Percentiles rank a stretch among this genome's conserved stretches.
phyloP scores from a whole-genome alignment of 2,329 filamentous ascomycete genomes.

The Akanthomyces muscarius region DNA sequence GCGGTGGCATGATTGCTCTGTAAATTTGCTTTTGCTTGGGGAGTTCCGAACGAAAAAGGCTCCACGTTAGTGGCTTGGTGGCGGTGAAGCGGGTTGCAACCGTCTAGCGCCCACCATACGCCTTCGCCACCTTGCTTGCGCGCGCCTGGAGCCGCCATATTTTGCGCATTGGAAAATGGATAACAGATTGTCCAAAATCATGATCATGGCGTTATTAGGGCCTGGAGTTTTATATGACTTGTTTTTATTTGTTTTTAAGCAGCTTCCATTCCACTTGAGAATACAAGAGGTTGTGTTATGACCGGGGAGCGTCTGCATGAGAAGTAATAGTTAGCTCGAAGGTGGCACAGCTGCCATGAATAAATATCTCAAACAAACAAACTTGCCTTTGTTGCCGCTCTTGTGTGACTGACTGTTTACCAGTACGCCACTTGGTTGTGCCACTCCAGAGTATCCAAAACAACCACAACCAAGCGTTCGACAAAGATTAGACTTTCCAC shows the following conservation, averaged over 20 bases:
- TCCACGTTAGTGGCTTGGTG: neutral
- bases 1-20: neutral
- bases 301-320: neutral
- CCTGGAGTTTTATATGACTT: conserved; percentile 2
- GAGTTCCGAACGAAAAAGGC: neutral
- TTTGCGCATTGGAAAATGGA: conserved; percentile 11
- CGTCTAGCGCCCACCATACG: neutral
- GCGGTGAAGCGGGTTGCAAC: neutral
- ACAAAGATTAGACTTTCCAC: too few species aligned
- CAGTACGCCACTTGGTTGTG: too few species aligned
- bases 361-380: neutral
- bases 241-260: conserved; percentile 8
- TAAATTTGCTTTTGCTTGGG: neutral
- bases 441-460: too few species aligned
- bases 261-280: neutral
- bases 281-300: neutral
- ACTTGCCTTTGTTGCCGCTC: too few species aligned
- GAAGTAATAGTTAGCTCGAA: neutral
- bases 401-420: too few species aligned
- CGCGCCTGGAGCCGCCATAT: neutral
- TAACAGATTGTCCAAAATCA: conserved; percentile 14
- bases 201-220: conserved; percentile 13
- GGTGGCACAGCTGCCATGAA: conserved; percentile 10
- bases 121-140: neutral
- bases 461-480: too few species aligned